A percentile compares a stretch with the other conserved stretches of the same genome.
Evolutionary conservation across 805 yeast genomes (phyloP).

Genomic region (Lachancea quebecensis): DNA sequence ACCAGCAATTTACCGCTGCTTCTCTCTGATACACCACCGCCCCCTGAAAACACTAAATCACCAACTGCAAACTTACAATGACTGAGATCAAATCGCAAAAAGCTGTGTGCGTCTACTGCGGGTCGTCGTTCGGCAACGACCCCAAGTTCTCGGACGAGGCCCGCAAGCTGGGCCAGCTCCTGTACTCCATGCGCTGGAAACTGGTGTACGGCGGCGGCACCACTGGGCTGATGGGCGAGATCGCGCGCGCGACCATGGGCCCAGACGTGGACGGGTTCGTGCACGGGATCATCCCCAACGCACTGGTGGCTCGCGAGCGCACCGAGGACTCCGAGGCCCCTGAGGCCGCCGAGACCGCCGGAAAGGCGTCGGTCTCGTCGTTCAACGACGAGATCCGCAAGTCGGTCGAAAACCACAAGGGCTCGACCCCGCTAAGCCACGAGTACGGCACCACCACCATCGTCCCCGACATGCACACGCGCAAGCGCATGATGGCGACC

Average conservation of each 20-base stretch:
- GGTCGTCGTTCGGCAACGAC: constrained; percentile 66
- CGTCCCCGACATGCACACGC: constrained; percentile 83
- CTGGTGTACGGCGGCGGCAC: constrained; percentile 89
- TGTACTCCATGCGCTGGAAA: constrained; percentile 60
- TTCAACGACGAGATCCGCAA: constrained; percentile 44
- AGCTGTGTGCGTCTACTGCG: constrained; percentile 78
- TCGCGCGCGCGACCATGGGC: constrained; percentile 56
- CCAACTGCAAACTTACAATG: not conserved
- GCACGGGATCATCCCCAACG: constrained; percentile 83
- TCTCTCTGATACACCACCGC: no score
- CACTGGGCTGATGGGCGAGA: constrained; percentile 74
- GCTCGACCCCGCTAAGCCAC: constrained; percentile 49
- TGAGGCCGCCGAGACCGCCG: constrained; percentile 23
- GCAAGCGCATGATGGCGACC: constrained; percentile 79
- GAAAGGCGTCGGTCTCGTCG: constrained; percentile 19
- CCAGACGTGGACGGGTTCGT: constrained; percentile 48
- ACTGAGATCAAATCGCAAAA: constrained; percentile 11
- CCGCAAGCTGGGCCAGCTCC: constrained; percentile 46
- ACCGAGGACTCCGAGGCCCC: constrained; percentile 34
- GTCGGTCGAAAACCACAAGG: constrained; percentile 56
- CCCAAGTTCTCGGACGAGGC: constrained; percentile 47
- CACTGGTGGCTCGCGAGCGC: constrained; percentile 68
- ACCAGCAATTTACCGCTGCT: no score
- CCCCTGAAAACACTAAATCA: no score
- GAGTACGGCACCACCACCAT: constrained; percentile 71